These are phyloP conservation scores for Thermoascus crustaceus DNA, from an alignment of 2,329 filamentous ascomycete genomes.

Conservation along the genomic window DNA sequence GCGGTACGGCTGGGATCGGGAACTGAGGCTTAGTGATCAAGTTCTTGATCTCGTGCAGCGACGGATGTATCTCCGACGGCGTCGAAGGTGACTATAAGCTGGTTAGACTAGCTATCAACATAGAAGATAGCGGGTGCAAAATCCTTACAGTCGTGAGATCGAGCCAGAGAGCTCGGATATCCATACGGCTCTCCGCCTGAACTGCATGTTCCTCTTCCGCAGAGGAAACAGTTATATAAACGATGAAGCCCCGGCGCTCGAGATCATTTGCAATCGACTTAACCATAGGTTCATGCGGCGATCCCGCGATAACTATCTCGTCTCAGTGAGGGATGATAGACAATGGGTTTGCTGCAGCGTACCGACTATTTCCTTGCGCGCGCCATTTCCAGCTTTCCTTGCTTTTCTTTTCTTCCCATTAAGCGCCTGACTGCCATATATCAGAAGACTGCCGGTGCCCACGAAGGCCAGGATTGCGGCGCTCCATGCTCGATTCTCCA, in stretches of 20 bases:
- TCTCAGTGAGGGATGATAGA: constrained; percentile 8
- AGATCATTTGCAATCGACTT: constrained; percentile 76
- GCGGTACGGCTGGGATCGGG: constrained; percentile 65
- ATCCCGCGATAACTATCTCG: constrained; percentile 70
- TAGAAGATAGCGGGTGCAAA: not conserved
- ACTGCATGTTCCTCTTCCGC: constrained; percentile 76
- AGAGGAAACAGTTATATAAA: constrained; percentile 82
- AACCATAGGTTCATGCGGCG: constrained; percentile 73
- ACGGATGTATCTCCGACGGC: constrained; percentile 46
- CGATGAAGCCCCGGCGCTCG: constrained; percentile 84
- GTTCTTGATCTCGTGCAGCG: constrained; percentile 64
- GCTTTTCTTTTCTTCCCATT: constrained; percentile 62
- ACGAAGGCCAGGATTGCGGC: constrained; percentile 63
- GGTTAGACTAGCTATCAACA: constrained; percentile 8
- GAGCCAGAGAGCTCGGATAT: constrained; percentile 73
- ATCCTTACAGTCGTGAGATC: constrained; percentile 55
- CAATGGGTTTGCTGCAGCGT: constrained; percentile 18
- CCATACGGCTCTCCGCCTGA: constrained; percentile 64
- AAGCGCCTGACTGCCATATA: constrained; percentile 54
- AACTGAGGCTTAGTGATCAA: constrained; percentile 67
- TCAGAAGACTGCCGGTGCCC: constrained; percentile 53
- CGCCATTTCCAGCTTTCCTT: constrained; percentile 70
- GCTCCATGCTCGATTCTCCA: constrained; percentile 63
- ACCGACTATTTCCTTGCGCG: constrained; percentile 71
- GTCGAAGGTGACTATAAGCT: constrained; percentile 51